Evolutionary conservation across 257 asterid genomes (phyloP).

Genomic region (Solanum infundibuliforme): DNA sequence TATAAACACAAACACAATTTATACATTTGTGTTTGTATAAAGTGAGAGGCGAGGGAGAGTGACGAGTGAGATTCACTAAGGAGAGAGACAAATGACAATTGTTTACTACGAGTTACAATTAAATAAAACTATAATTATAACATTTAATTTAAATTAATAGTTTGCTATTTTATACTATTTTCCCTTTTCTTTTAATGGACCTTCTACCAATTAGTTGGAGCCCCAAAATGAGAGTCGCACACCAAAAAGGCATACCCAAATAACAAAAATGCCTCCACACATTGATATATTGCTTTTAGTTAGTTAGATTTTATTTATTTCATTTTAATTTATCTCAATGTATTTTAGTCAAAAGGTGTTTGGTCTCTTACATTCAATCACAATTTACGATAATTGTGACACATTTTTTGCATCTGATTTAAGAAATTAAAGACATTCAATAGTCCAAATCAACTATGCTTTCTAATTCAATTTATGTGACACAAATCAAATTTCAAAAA

Average conservation of each 20-base stretch:
- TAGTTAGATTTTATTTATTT: neutral
- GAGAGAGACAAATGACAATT: no score
- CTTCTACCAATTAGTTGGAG: no score
- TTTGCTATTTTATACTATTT: no score
- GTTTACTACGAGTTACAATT: no score
- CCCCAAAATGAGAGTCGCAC: neutral
- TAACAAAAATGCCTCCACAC: neutral
- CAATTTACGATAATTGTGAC: neutral
- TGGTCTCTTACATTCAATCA: neutral
- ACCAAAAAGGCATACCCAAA: neutral
- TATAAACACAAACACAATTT: no score
- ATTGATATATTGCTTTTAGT: neutral
- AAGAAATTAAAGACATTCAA: neutral
- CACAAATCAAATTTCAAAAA: fast-evolving
- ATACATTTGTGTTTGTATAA: no score
- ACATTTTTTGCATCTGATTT: neutral
- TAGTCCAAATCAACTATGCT: neutral
- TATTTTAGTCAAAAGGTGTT: neutral
- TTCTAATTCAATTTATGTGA: no score
- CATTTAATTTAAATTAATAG: no score
- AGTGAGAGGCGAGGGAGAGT: no score
- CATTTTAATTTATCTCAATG: neutral
- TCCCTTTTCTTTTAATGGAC: neutral
- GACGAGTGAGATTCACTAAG: no score
- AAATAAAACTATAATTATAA: no score